These are phyloP conservation scores for Argentina anserina DNA, from an alignment of 306 rosid species.

Conservation along the genomic window DNA sequence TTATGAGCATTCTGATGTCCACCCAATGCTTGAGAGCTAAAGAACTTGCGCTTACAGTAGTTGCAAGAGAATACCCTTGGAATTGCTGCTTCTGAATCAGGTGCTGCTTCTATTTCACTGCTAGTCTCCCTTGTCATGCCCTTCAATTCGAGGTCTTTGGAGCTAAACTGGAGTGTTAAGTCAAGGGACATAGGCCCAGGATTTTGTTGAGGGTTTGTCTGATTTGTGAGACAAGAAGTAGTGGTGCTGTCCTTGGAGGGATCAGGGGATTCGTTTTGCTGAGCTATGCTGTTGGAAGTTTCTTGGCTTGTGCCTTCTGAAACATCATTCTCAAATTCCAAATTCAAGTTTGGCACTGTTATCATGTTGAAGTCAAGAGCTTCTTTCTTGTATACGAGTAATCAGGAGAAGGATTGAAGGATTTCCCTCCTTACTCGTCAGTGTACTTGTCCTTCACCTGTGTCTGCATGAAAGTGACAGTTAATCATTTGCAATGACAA, in stretches of 20 bases:
- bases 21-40: conserved; percentile 86
- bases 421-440: conserved; percentile 13
- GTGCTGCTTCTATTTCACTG: conserved; percentile 41
- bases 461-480: conserved; percentile 12
- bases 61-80: conserved; percentile 84
- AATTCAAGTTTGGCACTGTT: conserved; percentile 51
- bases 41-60: conserved; percentile 81
- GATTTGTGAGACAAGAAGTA: conserved; percentile 49
- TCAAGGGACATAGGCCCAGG: conserved; percentile 47
- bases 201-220: conserved; percentile 33
- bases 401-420: conserved; percentile 12
- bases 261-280: conserved; percentile 48
- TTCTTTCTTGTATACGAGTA: conserved; percentile 22
- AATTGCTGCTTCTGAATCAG: conserved; percentile 26
- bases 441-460: conserved; percentile 34
- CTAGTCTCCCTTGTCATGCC: conserved; percentile 33
- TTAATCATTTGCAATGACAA: conserved; percentile 16
- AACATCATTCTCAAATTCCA: conserved; percentile 42
- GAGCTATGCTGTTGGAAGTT: conserved; percentile 31
- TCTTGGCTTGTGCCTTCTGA: conserved; percentile 45
- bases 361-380: conserved; percentile 36
- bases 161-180: conserved; percentile 54
- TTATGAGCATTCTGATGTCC: conserved; percentile 96
- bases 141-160: conserved; percentile 36
- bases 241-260: conserved; percentile 45